Conservation (phyloP, 805 yeast genomes). For the Hanseniaspora singularis region DNA sequence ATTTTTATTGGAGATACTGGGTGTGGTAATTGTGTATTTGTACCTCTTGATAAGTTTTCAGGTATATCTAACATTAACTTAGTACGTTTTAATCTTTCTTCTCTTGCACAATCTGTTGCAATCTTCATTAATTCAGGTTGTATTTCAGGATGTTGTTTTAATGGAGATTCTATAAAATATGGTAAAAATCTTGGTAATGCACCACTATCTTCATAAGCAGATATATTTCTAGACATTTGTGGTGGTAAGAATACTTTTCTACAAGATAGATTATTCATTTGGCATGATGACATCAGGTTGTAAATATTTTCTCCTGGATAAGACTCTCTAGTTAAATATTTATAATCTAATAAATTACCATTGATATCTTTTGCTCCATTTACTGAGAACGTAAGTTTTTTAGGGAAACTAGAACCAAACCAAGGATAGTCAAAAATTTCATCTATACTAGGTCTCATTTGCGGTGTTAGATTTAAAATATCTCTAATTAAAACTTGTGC, state of each 20-base stretch:
- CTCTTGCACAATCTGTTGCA: slow-evolving; percentile 20
- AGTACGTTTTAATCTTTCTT: slow-evolving; percentile 29
- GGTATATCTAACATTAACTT: slow-evolving; percentile 25
- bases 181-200: slow-evolving; percentile 13
- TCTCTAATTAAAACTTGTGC: slow-evolving; percentile 64
- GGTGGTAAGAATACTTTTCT: not conserved
- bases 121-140: not conserved
- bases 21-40: slow-evolving; percentile 10
- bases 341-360: slow-evolving; percentile 51
- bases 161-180: not conserved
- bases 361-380: slow-evolving; percentile 28
- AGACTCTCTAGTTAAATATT: slow-evolving; percentile 28
- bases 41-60: not conserved
- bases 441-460: slow-evolving; percentile 66
- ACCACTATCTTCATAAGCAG: not conserved
- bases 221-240: not conserved
- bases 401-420: slow-evolving; percentile 81
- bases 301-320: slow-evolving; percentile 10
- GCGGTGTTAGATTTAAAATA: slow-evolving; percentile 66
- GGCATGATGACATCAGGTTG: slow-evolving; percentile 1
- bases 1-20: slow-evolving; percentile 14
- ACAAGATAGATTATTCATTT: not conserved
- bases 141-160: not conserved
- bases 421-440: slow-evolving; percentile 73
- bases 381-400: slow-evolving; percentile 26